Base-by-base conservation (phyloP, 208 protist species). In the Leishmania tropica region DNA sequence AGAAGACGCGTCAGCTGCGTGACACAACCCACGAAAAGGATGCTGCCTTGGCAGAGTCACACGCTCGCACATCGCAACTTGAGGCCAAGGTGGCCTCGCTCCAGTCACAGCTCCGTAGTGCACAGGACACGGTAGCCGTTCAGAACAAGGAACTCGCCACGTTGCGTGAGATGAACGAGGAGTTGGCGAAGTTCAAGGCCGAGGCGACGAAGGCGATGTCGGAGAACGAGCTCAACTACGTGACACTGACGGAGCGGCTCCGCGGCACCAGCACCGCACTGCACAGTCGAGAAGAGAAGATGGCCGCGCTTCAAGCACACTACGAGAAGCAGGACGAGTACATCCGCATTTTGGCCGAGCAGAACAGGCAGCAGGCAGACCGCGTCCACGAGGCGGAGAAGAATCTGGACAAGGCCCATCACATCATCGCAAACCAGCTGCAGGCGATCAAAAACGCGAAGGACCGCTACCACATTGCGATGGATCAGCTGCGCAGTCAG, bases 401-500 rank as follows among this genome's bases (percentile, higher is more conserved):
- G 51, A 91, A 81, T 60, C 78, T 96, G 17, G 83, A 88, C 21
- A 98, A 98, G 82, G 87, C 95, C 4, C 89, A 98, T 84, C 90
- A 98, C 87, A 96, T 98, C 72, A 96, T 98, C 79, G 73, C 85
- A 0, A 92, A 88, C n/a, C 95, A 98, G 80, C 85, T 98, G 40
- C 90, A 94, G 75, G 78, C 89, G 4, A 95, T 96, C 62, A 91
- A 90, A 72, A 87, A 70, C 47, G 70, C 83, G 19, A 96, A 94
- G 81, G 91, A 95, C 17, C 84, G 89, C 24, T 90, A 92, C 74
- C 82, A 76, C 70, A 90, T 91, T 58, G 92, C 90, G 4, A 51
- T 80, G n/a, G 88, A 89, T 45, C 93, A 96, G 83, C 45, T 96
- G 40, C 81, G 80, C 8, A 92, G 75, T 64, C 87, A 92, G 81